A percentile compares a stretch with the other conserved stretches of the same genome.
Conservation (phyloP, 2,329 filamentous ascomycete species). For the Hypoxylon sp. region DNA sequence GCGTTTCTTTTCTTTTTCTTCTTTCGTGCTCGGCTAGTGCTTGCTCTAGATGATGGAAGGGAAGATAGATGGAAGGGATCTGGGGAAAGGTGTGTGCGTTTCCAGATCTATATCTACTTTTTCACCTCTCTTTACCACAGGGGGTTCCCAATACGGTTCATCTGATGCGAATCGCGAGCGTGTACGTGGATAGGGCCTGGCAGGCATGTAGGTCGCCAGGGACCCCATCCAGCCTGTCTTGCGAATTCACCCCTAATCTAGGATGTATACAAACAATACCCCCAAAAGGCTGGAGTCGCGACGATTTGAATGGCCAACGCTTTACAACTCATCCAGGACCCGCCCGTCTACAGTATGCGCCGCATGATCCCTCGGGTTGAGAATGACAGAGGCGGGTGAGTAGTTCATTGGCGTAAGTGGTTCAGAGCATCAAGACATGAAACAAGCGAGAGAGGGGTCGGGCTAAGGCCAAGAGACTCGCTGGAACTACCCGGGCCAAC, state of each 20-base stretch:
- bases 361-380: constrained; percentile 49
- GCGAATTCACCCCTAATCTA: constrained; percentile 41
- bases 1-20: constrained; percentile 23
- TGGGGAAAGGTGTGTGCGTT: constrained; percentile 42
- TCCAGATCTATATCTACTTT: constrained; percentile 52
- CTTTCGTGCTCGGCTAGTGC: constrained; percentile 33
- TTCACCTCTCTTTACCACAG: constrained; percentile 26
- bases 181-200: constrained; percentile 17
- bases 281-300: constrained; percentile 48
- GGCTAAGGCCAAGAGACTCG: constrained; percentile 42
- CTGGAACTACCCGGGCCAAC: constrained; percentile 37
- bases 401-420: constrained; percentile 51
- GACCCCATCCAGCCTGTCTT: constrained; percentile 41
- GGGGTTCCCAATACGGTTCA: constrained; percentile 36
- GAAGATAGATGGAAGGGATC: constrained; percentile 45
- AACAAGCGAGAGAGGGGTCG: constrained; percentile 52
- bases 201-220: constrained; percentile 24
- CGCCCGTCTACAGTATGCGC: constrained; percentile 50
- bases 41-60: constrained; percentile 40
- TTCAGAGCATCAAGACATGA: constrained; percentile 49
- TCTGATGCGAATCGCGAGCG: constrained; percentile 38
- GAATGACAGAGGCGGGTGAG: constrained; percentile 48
- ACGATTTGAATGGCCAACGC: constrained; percentile 49
- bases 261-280: constrained; percentile 45
- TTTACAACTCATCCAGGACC: constrained; percentile 45